phyloP scores from a whole-genome alignment of 2,329 filamentous ascomycete species.

The Coniochaeta sp. region DNA sequence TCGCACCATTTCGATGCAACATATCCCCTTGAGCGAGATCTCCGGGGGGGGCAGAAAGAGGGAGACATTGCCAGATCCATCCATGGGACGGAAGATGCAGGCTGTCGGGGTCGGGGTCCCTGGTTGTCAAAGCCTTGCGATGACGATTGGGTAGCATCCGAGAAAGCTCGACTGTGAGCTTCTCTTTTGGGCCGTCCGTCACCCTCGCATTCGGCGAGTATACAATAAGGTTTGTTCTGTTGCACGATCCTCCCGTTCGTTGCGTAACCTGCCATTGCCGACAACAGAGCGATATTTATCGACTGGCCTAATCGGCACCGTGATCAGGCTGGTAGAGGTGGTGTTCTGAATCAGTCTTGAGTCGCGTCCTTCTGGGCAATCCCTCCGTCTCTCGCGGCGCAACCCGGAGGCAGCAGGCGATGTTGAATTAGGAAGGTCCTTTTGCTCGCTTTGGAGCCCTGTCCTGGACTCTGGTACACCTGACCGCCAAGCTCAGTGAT shows the following conservation, averaged over 20 bases:
- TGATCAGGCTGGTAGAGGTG: not conserved
- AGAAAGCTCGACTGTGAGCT: not conserved
- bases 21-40: not conserved
- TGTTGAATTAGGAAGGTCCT: constrained; percentile 3
- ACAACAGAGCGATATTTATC: not conserved
- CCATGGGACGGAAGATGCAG: not conserved
- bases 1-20: not conserved
- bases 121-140: not conserved
- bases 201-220: not conserved
- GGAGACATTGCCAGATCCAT: not conserved
- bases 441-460: not conserved
- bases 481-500: not conserved
- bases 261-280: not conserved
- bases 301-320: not conserved
- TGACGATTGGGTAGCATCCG: not conserved
- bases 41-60: not conserved
- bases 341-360: not conserved
- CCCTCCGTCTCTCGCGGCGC: not conserved
- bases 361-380: not conserved
- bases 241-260: not conserved
- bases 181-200: not conserved
- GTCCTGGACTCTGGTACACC: not conserved
- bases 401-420: not conserved
- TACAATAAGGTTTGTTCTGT: not conserved
- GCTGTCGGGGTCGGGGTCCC: not conserved